A percentile compares a stretch with the other conserved stretches of the same genome.
Evolutionary conservation across 305 asterid genomes (phyloP).

Genomic region (Rubia balearica): DNA sequence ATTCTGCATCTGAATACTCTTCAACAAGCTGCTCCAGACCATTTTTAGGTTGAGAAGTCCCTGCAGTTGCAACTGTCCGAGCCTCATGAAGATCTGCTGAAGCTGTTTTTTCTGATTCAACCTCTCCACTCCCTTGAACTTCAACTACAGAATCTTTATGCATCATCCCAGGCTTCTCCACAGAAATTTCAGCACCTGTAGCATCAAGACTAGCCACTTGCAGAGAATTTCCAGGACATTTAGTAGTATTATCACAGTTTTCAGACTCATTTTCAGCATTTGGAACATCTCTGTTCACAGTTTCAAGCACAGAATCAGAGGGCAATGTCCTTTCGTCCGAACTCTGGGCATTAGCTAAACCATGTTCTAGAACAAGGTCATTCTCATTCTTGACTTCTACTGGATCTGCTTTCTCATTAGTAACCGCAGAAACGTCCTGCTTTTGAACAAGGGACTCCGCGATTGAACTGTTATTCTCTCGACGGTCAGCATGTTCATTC

Average conservation of each 20-base stretch:
- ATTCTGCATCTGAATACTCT: conserved; percentile 12
- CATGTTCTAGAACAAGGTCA: conserved; percentile 17
- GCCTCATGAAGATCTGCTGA: conserved; percentile 14
- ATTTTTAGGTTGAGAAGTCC: conserved; percentile 13
- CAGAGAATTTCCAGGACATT: neutral
- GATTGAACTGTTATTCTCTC: conserved; percentile 16
- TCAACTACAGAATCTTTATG: conserved; percentile 12
- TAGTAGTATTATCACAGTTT: neutral
- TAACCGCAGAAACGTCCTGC: conserved; percentile 13
- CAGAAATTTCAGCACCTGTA: conserved; percentile 12
- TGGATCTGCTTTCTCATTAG: conserved; percentile 16
- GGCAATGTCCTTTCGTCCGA: conserved; percentile 1
- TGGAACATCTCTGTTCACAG: neutral
- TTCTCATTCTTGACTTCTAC: conserved; percentile 18
- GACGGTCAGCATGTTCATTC: conserved; percentile 19
- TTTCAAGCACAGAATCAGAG: neutral
- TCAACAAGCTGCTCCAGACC: conserved; percentile 19
- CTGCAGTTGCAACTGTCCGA: conserved; percentile 12
- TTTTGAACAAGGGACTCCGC: conserved; percentile 22
- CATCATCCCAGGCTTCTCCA: conserved; percentile 15
- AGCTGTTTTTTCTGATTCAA: conserved; percentile 14
- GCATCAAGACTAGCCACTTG: conserved; percentile 6
- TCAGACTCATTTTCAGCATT: conserved; percentile 2
- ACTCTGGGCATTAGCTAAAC: conserved; percentile 4
- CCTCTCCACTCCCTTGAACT: conserved; percentile 14